Percentiles rank a stretch among this genome's conserved stretches.
Evolutionary conservation across 768 basidiomycete species (phyloP).

Genomic region (Russula foetens): DNA sequence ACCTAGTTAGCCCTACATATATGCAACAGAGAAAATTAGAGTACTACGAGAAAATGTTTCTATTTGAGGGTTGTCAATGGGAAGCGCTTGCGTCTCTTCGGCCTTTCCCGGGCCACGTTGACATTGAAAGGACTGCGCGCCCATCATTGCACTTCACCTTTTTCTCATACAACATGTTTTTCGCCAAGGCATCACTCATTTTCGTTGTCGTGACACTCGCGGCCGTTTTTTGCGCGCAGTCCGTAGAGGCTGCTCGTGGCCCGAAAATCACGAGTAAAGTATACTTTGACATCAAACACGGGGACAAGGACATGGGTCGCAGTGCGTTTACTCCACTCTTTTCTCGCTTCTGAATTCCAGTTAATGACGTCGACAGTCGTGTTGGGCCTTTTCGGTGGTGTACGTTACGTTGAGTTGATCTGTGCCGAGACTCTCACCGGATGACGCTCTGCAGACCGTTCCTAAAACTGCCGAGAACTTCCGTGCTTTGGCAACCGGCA

Average conservation of each 20-base stretch:
- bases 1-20: no score
- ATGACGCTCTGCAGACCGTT: slow-evolving; percentile 52
- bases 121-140: slow-evolving; percentile 13
- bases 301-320: slow-evolving; percentile 77
- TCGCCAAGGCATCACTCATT: slow-evolving; percentile 52
- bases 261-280: slow-evolving; percentile 90
- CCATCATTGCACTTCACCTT: slow-evolving; percentile 15
- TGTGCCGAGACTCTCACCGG: neutral
- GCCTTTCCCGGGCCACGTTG: slow-evolving; percentile 6
- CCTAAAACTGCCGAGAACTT: slow-evolving; percentile 98
- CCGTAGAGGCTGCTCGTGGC: slow-evolving; percentile 74
- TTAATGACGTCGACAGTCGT: slow-evolving; percentile 41
- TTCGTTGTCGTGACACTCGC: slow-evolving; percentile 56
- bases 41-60: no score
- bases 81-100: neutral
- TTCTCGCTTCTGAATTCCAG: neutral
- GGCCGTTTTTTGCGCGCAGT: slow-evolving; percentile 62
- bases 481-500: slow-evolving; percentile 82
- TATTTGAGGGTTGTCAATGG: no score
- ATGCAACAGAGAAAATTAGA: no score
- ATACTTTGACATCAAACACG: slow-evolving; percentile 93
- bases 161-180: slow-evolving; percentile 39
- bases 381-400: slow-evolving; percentile 87
- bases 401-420: slow-evolving; percentile 25
- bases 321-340: slow-evolving; percentile 36